These are phyloP conservation scores for Ganoderma resinaceum DNA, from an alignment of 1,284 basidiomycete species.

Conservation along the genomic window DNA sequence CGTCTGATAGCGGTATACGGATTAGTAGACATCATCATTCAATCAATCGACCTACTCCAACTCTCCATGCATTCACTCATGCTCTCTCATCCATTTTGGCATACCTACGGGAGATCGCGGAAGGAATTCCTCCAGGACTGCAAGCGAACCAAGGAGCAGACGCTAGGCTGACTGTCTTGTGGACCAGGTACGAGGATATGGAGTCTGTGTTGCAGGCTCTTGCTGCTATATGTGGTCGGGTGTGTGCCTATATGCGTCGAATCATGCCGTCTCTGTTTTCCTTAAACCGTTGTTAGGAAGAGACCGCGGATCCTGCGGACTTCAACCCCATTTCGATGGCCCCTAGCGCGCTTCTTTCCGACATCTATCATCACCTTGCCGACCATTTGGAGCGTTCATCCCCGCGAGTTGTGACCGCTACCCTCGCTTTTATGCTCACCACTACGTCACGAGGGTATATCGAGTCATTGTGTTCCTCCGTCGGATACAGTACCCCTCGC, in stretches of 20 bases:
- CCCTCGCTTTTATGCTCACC: conserved; percentile 69
- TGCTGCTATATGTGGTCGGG: conserved; percentile 60
- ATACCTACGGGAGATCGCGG: conserved; percentile 48
- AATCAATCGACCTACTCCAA: conserved; percentile 51
- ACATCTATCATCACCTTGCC: conserved; percentile 57
- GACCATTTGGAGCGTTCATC: conserved; percentile 60
- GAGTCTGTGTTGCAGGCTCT: conserved; percentile 60
- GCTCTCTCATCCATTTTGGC: conserved; percentile 61
- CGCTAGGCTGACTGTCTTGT: conserved; percentile 53
- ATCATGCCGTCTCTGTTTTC: background rate
- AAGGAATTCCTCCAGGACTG: conserved; percentile 15
- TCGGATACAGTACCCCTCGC: conserved; percentile 57
- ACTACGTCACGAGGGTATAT: conserved; percentile 68
- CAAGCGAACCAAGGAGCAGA: conserved; percentile 13
- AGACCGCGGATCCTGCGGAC: conserved; percentile 44
- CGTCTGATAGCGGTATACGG: background rate
- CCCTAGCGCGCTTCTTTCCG: conserved; percentile 58
- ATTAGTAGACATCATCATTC: conserved; percentile 4
- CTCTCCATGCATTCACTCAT: conserved; percentile 70
- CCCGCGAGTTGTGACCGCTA: conserved; percentile 50
- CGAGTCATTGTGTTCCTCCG: conserved; percentile 55
- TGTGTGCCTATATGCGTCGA: conserved; percentile 42
- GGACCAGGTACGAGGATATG: conserved; percentile 57
- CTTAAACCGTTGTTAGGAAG: conserved; percentile 43
- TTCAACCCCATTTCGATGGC: conserved; percentile 47